Base-by-base conservation (phyloP, 169 alveolate genomes). In the Eimeria tenella region DNA sequence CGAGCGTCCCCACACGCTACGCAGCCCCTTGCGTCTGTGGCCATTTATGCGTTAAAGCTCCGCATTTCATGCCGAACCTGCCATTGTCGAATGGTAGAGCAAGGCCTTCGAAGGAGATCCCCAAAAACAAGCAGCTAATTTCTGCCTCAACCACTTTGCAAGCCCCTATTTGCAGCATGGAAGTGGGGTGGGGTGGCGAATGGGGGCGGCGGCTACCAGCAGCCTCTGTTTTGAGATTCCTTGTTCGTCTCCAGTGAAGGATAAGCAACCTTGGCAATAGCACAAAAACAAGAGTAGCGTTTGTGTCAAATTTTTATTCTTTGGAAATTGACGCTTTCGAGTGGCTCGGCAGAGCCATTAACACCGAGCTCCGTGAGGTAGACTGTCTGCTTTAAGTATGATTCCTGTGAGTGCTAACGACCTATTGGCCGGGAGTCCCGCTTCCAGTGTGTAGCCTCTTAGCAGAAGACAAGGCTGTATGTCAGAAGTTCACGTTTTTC, bases 71-170 rank as follows among this genome's bases (percentile, higher is more conserved):
- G 53, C 60, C 92, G 23, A 17, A 84, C 92, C 92, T 84, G 92
- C 92, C 92, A 84, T 84, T 60, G 60, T 84, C 75, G 75, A 73
- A 53, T 55, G 79, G 73, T 84, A 63, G 92, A 77, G 60, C 58
- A 63, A 84, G 81, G 68, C 92, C 68, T 84, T 84, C 65, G 52
- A 63, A 84, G 68, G 92, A 63, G 92, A 62, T 84, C 81, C 92
- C 79, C 92, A 84, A 63, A 84, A 84, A 84, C 77, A 58, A 84
- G 25, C 92, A 21, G 77, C 92, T 42, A 84, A 62, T 79, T 84
- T 84, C 25, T 84, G 92, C 53, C 49, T 63, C 19, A 8, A 62
- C 31, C 62, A 49, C 60, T 15, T n/a, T 17, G 63, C 75, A 63
- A 31, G 81, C 81, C 79, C 23, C 81, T 15, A 62, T 17, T 10